These are phyloP conservation scores for Celoporthe dispersa DNA, from an alignment of 2,329 filamentous ascomycete species.

Conservation along the genomic window DNA sequence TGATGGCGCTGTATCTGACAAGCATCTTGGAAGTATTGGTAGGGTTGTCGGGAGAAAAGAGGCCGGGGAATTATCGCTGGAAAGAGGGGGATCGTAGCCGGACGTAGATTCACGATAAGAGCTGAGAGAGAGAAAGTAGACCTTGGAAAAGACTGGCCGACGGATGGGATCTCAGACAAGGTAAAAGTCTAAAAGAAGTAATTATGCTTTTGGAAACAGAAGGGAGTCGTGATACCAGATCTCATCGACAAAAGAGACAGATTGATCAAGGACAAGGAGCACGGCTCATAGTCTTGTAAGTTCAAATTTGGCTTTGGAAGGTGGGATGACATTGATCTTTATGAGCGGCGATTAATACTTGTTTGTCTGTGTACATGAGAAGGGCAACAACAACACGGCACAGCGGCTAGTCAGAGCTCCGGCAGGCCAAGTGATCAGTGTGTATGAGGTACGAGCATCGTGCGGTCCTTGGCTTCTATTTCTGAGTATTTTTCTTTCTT, in stretches of 20 bases:
- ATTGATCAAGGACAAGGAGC: constrained; percentile 22
- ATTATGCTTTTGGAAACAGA: neutral
- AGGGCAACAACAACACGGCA: neutral
- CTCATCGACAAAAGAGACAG: constrained; percentile 15
- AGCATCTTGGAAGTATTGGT: constrained; percentile 23
- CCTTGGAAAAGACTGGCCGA: neutral
- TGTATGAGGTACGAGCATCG: constrained; percentile 18
- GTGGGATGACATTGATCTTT: constrained; percentile 23
- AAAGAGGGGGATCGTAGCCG: neutral
- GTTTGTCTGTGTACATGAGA: neutral
- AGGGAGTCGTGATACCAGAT: constrained; percentile 24
- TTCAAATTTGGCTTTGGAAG: constrained; percentile 8
- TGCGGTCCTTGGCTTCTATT: constrained; percentile 22
- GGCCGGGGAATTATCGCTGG: neutral
- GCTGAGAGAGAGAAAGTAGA: constrained; percentile 1
- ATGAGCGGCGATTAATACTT: neutral
- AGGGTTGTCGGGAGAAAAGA: too few relatives aligned
- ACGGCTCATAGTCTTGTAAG: constrained; percentile 18
- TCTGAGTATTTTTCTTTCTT: constrained; percentile 6
- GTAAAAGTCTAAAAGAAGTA: neutral
- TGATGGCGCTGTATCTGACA: constrained; percentile 20
- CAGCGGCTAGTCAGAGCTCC: constrained; percentile 25
- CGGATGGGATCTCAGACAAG: constrained; percentile 6
- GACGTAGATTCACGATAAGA: constrained; percentile 13
- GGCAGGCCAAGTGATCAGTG: constrained; percentile 24